Conservation (phyloP, 2,329 filamentous ascomycete genomes). For the Trichoderma oligosporum region DNA sequence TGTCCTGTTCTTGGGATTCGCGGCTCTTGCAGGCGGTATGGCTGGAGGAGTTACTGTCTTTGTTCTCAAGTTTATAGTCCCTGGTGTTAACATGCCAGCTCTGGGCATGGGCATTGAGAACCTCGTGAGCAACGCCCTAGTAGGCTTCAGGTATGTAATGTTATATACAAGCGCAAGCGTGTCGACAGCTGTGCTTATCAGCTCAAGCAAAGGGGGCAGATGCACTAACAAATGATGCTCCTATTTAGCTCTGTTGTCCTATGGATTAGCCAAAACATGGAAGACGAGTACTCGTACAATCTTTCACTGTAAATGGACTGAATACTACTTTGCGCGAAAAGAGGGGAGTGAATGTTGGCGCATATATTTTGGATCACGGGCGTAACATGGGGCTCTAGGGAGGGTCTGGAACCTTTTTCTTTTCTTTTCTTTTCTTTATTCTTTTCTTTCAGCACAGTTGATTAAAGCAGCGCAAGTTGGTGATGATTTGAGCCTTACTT, state of each 20-base stretch:
- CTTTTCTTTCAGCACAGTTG: neutral
- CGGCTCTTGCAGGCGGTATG: slow-evolving; percentile 62
- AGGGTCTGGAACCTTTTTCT: slow-evolving; percentile 1
- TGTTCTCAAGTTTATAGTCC: slow-evolving; percentile 61
- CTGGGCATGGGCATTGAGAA: slow-evolving; percentile 64
- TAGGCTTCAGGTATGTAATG: slow-evolving; percentile 56
- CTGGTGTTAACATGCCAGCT: slow-evolving; percentile 55
- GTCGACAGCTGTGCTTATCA: neutral
- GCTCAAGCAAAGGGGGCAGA: neutral
- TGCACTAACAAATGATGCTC: neutral
- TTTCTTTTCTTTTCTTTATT: slow-evolving; percentile 1
- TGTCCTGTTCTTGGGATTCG: slow-evolving; percentile 64
- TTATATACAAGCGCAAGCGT: too few species aligned
- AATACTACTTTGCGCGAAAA: slow-evolving; percentile 1
- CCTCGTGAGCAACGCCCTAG: slow-evolving; percentile 60
- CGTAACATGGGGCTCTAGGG: slow-evolving; percentile 13
- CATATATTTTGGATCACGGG: slow-evolving; percentile 18
- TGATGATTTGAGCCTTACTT: slow-evolving; percentile 13
- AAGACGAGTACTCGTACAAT: slow-evolving; percentile 68
- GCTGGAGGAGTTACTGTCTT: slow-evolving; percentile 66
- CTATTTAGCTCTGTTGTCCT: slow-evolving; percentile 55
- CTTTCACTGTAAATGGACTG: slow-evolving; percentile 48
- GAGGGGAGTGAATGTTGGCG: slow-evolving; percentile 12
- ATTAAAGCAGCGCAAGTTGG: too few species aligned
- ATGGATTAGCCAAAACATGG: slow-evolving; percentile 69